Base-by-base conservation (phyloP, 352 stramenopile genomes). In the Phytophthora nicotianae region DNA sequence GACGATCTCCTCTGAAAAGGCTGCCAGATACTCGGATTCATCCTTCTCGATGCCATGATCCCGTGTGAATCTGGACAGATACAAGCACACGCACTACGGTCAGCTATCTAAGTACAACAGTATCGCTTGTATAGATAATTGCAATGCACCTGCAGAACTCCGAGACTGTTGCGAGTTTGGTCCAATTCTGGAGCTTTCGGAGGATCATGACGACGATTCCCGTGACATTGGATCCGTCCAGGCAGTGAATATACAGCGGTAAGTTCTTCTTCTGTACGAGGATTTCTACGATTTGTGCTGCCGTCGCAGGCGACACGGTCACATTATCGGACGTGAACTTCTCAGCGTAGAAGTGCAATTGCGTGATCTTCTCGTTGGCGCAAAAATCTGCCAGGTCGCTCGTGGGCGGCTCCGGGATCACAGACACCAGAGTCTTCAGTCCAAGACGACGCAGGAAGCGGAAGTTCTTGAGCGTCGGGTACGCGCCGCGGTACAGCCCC, bases 311-410 rank as follows among this genome's bases (percentile, higher is more conserved):
- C 19, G 80, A 89, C 32, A 93, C 86, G 10, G 86, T 95, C 26
- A 95, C 86, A 47, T 90, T 93, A 70, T 95, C 86, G 37, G 79
- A 91, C 50, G 86, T 92, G 75, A 93, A 95, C 68, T 96, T 94
- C 54, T 96, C 87, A 40, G 83, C 84, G 66, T 89, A 86, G 52
- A 94, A 94, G 41, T 92, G 84, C 64, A 89, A 61, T 52, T 89
- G 70, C 9, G 79, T 61, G 68, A 94, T 91, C 52, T 81, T 75
- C 56, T 96, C 87, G 42, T 68, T 64, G 0, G 65, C 40, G 52
- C 87, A 96, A 67, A 94, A 94, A 62, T 79, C 82, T 32, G 70
- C 65, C 32, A 96, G 69, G 60, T 96, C 85, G 27, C 72, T 83
- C 5, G 85, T 96, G 27, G 87, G 85, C 49, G 76, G 71, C 62